Evolutionary conservation across 225 moss, liverwort and hornwort species (phyloP).

Genomic region (Takakia lepidozioides): DNA sequence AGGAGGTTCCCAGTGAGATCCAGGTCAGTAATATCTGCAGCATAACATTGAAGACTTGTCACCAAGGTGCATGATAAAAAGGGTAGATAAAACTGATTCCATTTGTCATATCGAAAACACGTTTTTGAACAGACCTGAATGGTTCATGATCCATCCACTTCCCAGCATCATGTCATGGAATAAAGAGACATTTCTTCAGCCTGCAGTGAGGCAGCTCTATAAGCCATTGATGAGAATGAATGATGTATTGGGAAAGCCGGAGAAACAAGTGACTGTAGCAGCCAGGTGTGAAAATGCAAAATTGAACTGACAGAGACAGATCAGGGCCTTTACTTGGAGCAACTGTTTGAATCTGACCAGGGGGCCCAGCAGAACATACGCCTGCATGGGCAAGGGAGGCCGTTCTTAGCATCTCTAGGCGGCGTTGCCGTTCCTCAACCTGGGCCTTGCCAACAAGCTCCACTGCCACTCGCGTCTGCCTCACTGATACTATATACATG

Average conservation of each 20-base stretch:
- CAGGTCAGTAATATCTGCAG: constrained; percentile 70
- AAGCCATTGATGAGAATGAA: too few species aligned
- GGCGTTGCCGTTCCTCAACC: constrained; percentile 83
- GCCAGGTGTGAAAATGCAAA: too few species aligned
- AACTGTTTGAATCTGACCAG: constrained; percentile 52
- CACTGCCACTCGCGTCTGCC: constrained; percentile 76
- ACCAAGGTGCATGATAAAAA: too few species aligned
- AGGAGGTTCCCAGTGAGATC: constrained; percentile 82
- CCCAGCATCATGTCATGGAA: too few species aligned
- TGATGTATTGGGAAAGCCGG: too few species aligned
- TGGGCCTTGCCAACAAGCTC: constrained; percentile 86
- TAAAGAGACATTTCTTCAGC: too few species aligned
- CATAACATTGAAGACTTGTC: not conserved
- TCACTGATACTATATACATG: constrained; percentile 90
- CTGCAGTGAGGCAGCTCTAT: too few species aligned
- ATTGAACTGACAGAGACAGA: not conserved
- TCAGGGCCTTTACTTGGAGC: constrained; percentile 51
- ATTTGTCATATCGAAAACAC: too few species aligned
- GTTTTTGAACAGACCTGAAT: too few species aligned
- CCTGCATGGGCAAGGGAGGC: constrained; percentile 72
- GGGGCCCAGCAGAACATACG: constrained; percentile 67
- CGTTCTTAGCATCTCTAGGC: constrained; percentile 53
- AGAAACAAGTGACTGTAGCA: too few species aligned
- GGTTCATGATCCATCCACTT: too few species aligned
- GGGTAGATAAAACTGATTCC: too few species aligned